A percentile compares a stretch with the other conserved stretches of the same genome.
Conservation (phyloP, 2,329 filamentous ascomycete genomes). For the Aspergillus pseudoglaucus region DNA sequence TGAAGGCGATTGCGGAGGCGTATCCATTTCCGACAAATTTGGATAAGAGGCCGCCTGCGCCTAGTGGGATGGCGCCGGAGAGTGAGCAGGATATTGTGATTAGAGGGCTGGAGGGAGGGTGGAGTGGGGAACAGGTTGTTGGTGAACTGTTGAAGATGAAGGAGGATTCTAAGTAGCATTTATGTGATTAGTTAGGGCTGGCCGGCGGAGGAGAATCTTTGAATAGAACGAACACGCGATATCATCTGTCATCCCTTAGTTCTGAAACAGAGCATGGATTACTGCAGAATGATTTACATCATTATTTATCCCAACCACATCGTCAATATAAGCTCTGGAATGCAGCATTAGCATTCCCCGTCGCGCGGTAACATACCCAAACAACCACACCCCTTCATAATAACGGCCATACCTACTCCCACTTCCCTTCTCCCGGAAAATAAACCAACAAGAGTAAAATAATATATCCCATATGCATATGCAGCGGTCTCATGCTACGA, state of each 20-base stretch:
- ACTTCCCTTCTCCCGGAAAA: not conserved
- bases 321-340: no score
- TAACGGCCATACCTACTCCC: no score
- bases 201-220: no score
- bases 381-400: no score
- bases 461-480: not conserved
- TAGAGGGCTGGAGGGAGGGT: constrained; percentile 38
- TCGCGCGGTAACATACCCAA: no score
- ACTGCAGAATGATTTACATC: no score
- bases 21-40: constrained; percentile 60
- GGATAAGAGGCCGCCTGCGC: constrained; percentile 50
- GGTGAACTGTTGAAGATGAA: constrained; percentile 34
- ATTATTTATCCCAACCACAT: no score
- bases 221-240: no score
- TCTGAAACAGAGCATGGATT: no score
- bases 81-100: constrained; percentile 51
- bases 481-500: not conserved
- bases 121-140: constrained; percentile 37
- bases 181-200: not conserved
- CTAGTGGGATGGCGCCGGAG: constrained; percentile 54
- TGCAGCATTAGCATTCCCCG: no score
- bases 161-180: constrained; percentile 24
- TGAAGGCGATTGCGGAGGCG: constrained; percentile 50
- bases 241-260: no score
- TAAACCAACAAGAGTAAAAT: no score